Evolutionary conservation across 1,284 basidiomycete genomes (phyloP), one percentile per base, ranked within the genome.

Genomic region (Schizophyllum amplum): DNA sequence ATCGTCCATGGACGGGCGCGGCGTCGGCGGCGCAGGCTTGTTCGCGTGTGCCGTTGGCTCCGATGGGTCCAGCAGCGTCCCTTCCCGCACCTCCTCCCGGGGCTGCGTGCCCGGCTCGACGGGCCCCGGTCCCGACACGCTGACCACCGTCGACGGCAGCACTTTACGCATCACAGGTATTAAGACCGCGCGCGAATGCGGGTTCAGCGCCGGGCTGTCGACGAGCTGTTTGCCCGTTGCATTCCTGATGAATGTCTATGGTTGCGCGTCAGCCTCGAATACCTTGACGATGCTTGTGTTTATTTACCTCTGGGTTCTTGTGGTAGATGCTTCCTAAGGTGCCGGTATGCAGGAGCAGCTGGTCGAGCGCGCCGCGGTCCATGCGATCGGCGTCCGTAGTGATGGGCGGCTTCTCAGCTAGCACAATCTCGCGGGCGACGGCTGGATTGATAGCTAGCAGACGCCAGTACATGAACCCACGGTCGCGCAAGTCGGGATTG

Each of bases 391-490:
- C 93, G 69, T 99, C 95, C 1, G 94, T 98, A n/a, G 93, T 95
- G 63, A 99, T 98, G 3, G 93, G 79, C 17, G 97, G 97, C 66
- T 98, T 98, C 62, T 94, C 91, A 6, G 92, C 81, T 20, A 99
- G 79, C n/a, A 99, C 94, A 60, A 99, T 90, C 63, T 92, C 87
- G 48, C 88, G 83, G 2, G 97, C 96, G 1, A 90, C 87, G 1
- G 86, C 77, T 1, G 97, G 94, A 68, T 98, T 94, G 63, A 94
- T 89, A 1, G 96, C 96, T 46, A 99, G 80, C 73, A 99, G 79
- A 52, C 97, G 86, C 96, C 96, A 99, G 74, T 99, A 99, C 90
- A 99, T 98, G 76, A 96, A 99, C 0, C 96, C 97, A 60, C 97
- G 81, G 72, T 99, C 97, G 26, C 97, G 83, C 48, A 98, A 77